phyloP scores from a whole-genome alignment of 306 rosid genomes.

The Malus sylvestris region DNA sequence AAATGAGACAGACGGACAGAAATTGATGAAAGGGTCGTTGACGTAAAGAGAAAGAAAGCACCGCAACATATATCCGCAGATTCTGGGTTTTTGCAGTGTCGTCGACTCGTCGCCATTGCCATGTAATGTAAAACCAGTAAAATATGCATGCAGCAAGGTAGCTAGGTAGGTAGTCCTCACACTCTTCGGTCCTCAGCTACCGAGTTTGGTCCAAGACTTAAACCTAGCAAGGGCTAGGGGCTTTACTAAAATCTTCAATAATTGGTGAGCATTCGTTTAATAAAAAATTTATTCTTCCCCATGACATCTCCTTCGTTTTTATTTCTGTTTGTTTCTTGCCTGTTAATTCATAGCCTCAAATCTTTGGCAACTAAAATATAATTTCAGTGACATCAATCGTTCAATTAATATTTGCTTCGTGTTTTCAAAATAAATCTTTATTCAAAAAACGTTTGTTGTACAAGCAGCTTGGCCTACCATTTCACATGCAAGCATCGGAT shows the following conservation, averaged over 20 bases:
- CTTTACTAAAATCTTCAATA: neutral
- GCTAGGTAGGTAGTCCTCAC: neutral
- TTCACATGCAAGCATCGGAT: neutral
- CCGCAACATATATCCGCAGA: conserved; percentile 25
- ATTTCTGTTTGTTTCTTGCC: neutral
- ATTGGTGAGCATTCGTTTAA: neutral
- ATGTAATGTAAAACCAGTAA: neutral
- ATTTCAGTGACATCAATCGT: too few species aligned
- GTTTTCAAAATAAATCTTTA: too few species aligned
- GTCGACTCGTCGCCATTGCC: conserved; percentile 17
- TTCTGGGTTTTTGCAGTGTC: conserved; percentile 27
- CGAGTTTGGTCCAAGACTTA: neutral
- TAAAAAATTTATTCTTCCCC: neutral
- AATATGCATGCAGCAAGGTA: neutral
- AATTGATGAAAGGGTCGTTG: neutral
- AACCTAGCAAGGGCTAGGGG: neutral
- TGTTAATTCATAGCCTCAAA: neutral
- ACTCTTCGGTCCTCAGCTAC: neutral
- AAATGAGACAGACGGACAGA: conserved; percentile 11
- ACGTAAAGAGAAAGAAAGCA: neutral
- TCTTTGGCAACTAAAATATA: neutral
- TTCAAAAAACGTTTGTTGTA: too few species aligned
- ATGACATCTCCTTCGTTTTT: neutral
- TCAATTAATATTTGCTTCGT: too few species aligned
- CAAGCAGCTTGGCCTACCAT: neutral